Evolutionary conservation across 257 asterid species (phyloP), one percentile per base, ranked within the genome.

Genomic region (Nicotiana otophora): DNA sequence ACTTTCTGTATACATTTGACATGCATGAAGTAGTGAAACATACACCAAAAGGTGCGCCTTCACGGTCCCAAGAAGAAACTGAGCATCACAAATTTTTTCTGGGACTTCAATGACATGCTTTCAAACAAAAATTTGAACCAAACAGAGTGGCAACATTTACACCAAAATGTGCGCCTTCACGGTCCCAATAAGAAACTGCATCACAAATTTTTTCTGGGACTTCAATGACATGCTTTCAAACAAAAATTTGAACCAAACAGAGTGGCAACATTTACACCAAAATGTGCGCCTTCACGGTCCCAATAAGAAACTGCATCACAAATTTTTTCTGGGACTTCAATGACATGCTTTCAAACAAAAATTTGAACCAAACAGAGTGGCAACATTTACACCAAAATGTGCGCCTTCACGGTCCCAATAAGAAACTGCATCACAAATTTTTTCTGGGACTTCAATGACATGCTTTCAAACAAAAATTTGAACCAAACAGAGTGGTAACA

Each of bases 1-100:
- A 61, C 48, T 82, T 84, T 77, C 57, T 69, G 74, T 55, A 34
- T 10, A 53, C 83, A 14, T 72, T 20, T 70, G 17, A 75, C 30
- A 46, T 46, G 26, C 39, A 48, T 46, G 58, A 48, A 72, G 39
- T 48, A 7, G 79, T 12, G 79, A 46, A 74, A 23, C 79, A 48
- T 26, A 48, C 62, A 74, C 20, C 14, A 48, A 23, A 39, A 20
- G 4, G 11, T 70, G 58, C 33, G 20, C 77, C 31, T 69, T 69
- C 53, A 69, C 11, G 77, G 33, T 5, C 77, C 48, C 48, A 42
- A 39, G 7, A 69, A 11, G 58, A 48, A 65, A 10, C n/a, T 42
- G 60, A 42, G 34, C 78, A 20, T 70, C 60, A 42, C n/a, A 46
- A 42, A 0, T 11, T 0, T 42, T 20, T 42, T 70, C 34, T 20